These are phyloP conservation scores for Calonectria hongkongensis DNA, from an alignment of 2,329 filamentous ascomycete species.

Conservation along the genomic window DNA sequence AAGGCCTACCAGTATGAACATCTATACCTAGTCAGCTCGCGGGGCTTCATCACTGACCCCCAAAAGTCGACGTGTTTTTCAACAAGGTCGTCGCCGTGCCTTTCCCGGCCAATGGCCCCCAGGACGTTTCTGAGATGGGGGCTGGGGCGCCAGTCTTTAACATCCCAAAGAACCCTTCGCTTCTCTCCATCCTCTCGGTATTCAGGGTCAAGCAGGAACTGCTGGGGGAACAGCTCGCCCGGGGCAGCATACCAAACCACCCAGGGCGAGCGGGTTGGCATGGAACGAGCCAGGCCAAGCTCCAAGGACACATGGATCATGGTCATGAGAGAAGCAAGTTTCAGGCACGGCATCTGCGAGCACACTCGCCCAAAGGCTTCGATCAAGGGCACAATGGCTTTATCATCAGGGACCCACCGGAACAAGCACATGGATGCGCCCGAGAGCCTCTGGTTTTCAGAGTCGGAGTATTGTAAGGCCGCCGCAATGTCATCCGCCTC, in stretches of 20 bases:
- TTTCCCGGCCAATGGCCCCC: conserved; percentile 38
- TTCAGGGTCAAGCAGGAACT: conserved; percentile 44
- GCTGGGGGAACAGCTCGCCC: conserved; percentile 37
- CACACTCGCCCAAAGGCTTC: conserved; percentile 45
- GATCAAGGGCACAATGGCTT: conserved; percentile 39
- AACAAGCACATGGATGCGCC: conserved; percentile 46
- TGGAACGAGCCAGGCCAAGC: conserved; percentile 35
- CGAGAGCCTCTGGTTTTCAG: conserved; percentile 40
- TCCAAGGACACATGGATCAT: conserved; percentile 42
- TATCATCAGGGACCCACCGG: conserved; percentile 44
- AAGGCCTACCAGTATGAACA: conserved; percentile 43
- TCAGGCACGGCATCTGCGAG: conserved; percentile 41
- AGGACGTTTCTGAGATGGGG: conserved; percentile 32
- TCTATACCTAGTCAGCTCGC: conserved; percentile 40
- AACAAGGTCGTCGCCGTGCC: conserved; percentile 42
- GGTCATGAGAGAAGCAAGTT: conserved; percentile 42
- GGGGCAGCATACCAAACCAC: conserved; percentile 43
- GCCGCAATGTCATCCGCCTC: conserved; percentile 41
- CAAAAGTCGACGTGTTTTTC: conserved; percentile 47
- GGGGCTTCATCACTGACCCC: conserved; percentile 43
- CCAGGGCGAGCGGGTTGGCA: conserved; percentile 42
- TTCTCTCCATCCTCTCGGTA: conserved; percentile 40
- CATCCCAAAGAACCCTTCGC: conserved; percentile 44
- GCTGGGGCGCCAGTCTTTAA: conserved; percentile 43
- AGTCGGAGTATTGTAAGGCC: conserved; percentile 41